These are phyloP conservation scores for Phlebiopsis gigantea DNA, from an alignment of 768 basidiomycete genomes.

Conservation along the genomic window DNA sequence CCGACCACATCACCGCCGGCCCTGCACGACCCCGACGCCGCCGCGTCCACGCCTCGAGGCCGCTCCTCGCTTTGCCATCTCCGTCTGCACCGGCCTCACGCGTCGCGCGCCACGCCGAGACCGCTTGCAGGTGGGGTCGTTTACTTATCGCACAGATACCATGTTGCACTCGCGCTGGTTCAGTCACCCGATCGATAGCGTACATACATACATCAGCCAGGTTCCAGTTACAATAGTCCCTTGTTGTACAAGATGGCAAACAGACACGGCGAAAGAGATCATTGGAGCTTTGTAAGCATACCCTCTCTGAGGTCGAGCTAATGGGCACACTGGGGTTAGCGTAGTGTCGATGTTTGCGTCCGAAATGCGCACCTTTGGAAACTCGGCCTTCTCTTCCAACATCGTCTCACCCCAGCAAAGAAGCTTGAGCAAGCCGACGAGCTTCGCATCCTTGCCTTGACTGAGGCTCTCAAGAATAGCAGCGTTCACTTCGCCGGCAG, in stretches of 20 bases:
- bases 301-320: conserved; percentile 22
- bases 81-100: too few species aligned
- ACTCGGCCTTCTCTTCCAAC: conserved; percentile 73
- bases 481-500: conserved; percentile 93
- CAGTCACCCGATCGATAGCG: neutral
- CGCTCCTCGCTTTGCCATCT: neutral
- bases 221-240: neutral
- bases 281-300: conserved; percentile 14
- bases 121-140: too few species aligned
- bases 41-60: neutral
- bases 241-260: neutral
- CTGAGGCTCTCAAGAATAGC: conserved; percentile 91
- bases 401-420: conserved; percentile 84
- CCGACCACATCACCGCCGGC: neutral
- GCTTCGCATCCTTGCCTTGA: conserved; percentile 89
- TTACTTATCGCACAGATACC: neutral
- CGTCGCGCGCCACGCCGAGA: too few species aligned
- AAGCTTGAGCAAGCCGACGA: conserved; percentile 76
- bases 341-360: neutral
- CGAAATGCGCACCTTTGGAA: conserved; percentile 54
- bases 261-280: neutral
- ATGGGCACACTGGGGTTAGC: neutral
- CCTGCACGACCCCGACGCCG: neutral
- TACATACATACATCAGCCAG: neutral
- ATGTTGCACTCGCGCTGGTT: too few species aligned